Percentiles rank a stretch among this genome's conserved stretches.
These are phyloP conservation scores for Intubia oerlemansii DNA, from an alignment of 2,329 filamentous ascomycete species.

Conservation along the genomic window DNA sequence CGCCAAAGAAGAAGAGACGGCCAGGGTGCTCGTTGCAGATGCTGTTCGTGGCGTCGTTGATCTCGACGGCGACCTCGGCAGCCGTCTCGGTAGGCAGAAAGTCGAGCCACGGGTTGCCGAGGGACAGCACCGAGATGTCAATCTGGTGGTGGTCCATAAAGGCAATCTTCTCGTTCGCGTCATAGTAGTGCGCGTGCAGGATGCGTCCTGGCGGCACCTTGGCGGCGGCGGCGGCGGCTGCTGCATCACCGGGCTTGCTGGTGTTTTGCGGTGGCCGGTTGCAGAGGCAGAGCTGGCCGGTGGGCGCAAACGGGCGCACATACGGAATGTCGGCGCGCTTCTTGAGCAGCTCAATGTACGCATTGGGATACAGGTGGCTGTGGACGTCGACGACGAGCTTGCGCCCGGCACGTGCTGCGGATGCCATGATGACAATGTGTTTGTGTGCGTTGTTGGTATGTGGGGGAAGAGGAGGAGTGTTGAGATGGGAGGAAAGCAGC, in stretches of 20 bases:
- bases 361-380: slow-evolving; percentile 48
- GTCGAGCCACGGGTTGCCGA: slow-evolving; percentile 89
- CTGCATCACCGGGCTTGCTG: slow-evolving; percentile 22
- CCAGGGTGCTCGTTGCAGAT: slow-evolving; percentile 47
- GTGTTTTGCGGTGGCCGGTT: too few species aligned
- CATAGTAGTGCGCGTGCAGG: slow-evolving; percentile 65
- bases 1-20: slow-evolving; percentile 63
- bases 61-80: slow-evolving; percentile 35
- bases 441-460: not conserved
- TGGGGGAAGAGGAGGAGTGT: not conserved
- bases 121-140: slow-evolving; percentile 62
- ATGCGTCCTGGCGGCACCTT: slow-evolving; percentile 49
- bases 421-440: not conserved
- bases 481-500: not conserved
- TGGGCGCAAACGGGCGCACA: slow-evolving; percentile 39
- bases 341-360: slow-evolving; percentile 38
- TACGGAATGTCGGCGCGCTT: slow-evolving; percentile 43
- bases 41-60: slow-evolving; percentile 59
- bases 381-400: slow-evolving; percentile 42
- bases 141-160: slow-evolving; percentile 82
- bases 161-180: slow-evolving; percentile 54
- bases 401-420: too few species aligned
- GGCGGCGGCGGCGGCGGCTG: slow-evolving; percentile 16
- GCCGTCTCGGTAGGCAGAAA: slow-evolving; percentile 46
- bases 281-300: slow-evolving; percentile 46